Evolutionary conservation across 306 rosid genomes (phyloP).

Genomic region (Inga oerstediana): DNA sequence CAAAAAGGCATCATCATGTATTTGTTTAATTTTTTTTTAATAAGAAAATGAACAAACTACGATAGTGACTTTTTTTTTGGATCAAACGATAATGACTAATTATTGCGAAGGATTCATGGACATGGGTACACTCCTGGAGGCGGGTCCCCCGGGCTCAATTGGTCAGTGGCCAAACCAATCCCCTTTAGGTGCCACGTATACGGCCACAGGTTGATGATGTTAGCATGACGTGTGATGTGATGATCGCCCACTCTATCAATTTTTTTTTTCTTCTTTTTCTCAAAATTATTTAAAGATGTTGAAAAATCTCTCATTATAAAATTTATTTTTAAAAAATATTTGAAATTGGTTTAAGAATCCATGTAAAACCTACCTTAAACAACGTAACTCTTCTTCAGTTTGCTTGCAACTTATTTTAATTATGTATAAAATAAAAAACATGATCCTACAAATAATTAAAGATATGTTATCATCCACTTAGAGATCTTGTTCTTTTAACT

Average conservation of each 20-base stretch:
- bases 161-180: constrained; percentile 59
- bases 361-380: too few relatives aligned
- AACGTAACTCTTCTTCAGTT: too few relatives aligned
- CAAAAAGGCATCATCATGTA: constrained; percentile 24
- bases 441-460: too few relatives aligned
- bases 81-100: constrained; percentile 37
- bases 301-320: too few relatives aligned
- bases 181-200: constrained; percentile 66
- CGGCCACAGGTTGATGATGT: constrained; percentile 55
- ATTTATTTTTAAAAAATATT: too few relatives aligned
- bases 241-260: constrained; percentile 52
- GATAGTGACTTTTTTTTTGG: constrained; percentile 31
- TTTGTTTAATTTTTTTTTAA: neutral
- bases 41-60: constrained; percentile 17
- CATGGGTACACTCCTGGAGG: constrained; percentile 53
- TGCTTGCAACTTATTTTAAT: too few relatives aligned
- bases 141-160: constrained; percentile 47
- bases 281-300: neutral
- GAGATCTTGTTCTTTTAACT: too few relatives aligned
- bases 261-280: neutral
- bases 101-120: constrained; percentile 43
- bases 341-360: too few relatives aligned
- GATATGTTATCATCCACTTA: too few relatives aligned
- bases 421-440: too few relatives aligned
- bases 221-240: constrained; percentile 83